These are phyloP conservation scores for Aspergillus sp. DNA, from an alignment of 2,329 filamentous ascomycete species.

Conservation along the genomic window DNA sequence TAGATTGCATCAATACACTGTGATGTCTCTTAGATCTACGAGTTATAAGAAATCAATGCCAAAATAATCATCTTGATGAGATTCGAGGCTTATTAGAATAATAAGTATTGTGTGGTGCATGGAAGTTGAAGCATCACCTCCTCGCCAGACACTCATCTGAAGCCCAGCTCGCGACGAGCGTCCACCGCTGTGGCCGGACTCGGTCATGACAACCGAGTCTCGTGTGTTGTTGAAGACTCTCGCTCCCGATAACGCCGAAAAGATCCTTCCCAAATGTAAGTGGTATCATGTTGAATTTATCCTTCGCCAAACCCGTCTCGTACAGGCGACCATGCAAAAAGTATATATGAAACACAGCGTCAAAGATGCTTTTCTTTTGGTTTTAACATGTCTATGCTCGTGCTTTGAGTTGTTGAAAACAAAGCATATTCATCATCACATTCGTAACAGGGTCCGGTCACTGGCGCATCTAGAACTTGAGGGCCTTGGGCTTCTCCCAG, in stretches of 20 bases:
- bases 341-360: conserved; percentile 32
- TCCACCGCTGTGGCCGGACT: conserved; percentile 1
- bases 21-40: no score
- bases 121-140: conserved; percentile 5
- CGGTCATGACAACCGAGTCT: conserved; percentile 6
- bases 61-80: no score
- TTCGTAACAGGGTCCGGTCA: conserved; percentile 35
- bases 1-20: no score
- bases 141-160: conserved; percentile 13
- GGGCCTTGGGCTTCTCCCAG: conserved; percentile 97
- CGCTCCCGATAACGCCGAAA: conserved; percentile 42
- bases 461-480: conserved; percentile 71
- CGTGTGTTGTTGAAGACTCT: conserved; percentile 39
- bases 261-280: conserved; percentile 42
- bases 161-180: conserved; percentile 9
- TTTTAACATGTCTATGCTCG: conserved; percentile 39
- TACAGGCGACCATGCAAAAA: conserved; percentile 37
- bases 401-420: conserved; percentile 53
- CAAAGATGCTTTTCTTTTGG: conserved; percentile 27
- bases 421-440: conserved; percentile 46
- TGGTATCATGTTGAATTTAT: conserved; percentile 52
- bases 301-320: conserved; percentile 36
- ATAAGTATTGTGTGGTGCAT: conserved; percentile 1
- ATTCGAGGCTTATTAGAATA: no score
- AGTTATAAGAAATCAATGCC: background rate